Base-by-base conservation (phyloP, 345 rosid species). In the Gynandropsis gynandra region DNA sequence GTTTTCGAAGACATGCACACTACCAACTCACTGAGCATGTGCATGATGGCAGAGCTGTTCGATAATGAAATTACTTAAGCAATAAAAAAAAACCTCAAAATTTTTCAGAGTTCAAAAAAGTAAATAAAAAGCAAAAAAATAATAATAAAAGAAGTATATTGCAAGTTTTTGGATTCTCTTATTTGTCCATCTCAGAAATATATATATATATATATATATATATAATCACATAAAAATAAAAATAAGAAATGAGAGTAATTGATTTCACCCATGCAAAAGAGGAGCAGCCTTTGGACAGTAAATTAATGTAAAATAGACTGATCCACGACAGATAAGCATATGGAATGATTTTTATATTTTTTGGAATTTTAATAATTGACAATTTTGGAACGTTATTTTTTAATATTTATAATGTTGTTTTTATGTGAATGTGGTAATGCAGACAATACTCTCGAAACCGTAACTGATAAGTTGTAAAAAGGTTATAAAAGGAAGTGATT, bases 221-320 rank as follows among this genome's bases (percentile, higher is more conserved):
- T n/a, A n/a, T n/a, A n/a, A n/a, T n/a, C n/a, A n/a, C n/a, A n/a
- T n/a, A n/a, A n/a, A n/a, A n/a, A n/a, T n/a, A n/a, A n/a, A n/a
- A n/a, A n/a, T n/a, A n/a, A n/a, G n/a, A n/a, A n/a, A n/a, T n/a
- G n/a, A n/a, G n/a, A n/a, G n/a, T n/a, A n/a, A n/a, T n/a, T 33
- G 10, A 33, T 14, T 62, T 17, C 41, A 44, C 41, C 9, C 55
- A 48, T 61, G 64, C 59, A 65, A 42, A 50, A 46, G 21, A 56
- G 16, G 13, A 46, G 56, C 65, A 71, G 70, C 64, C 60, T 57
- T 65, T 61, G 31, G 21, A 42, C 41, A 47, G 50, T 47, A 62
- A 52, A 62, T 31, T 34, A 48, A 18, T 33, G 47, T 11, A 8
- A 19, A n/a, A 0, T 62, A 18, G 50, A 64, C 51, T 43, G 55